phyloP scores from a whole-genome alignment of 495 filamentous ascomycete species.

The Trichocladium antarcticum region DNA sequence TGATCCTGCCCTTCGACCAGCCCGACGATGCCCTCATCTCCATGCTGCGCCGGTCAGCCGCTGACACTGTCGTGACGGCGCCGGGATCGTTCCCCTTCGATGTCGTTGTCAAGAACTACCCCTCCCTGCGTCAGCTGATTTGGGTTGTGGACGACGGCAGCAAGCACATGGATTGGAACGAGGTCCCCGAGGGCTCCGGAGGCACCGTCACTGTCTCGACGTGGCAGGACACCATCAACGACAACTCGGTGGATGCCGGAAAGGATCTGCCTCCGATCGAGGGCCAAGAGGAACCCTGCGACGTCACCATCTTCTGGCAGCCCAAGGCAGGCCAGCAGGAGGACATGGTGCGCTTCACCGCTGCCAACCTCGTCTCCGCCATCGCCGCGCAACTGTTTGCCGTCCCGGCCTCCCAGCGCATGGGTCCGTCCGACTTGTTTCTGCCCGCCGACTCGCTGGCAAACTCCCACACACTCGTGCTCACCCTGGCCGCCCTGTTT shows the following conservation, averaged over 20 bases:
- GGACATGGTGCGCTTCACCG: conserved; percentile 65
- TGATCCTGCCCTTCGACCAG: conserved; percentile 76
- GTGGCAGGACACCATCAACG: conserved; percentile 76
- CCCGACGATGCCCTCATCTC: conserved; percentile 51
- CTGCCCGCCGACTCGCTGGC: conserved; percentile 79
- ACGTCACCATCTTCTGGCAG: conserved; percentile 52
- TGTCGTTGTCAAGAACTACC: conserved; percentile 52
- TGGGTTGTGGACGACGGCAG: conserved; percentile 92
- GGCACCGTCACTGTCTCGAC: conserved; percentile 64
- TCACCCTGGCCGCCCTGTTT: conserved; percentile 73
- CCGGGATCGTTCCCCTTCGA: conserved; percentile 83
- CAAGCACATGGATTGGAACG: conserved; percentile 81
- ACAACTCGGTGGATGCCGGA: conserved; percentile 39
- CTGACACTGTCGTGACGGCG: conserved; percentile 71
- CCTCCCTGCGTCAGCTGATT: conserved; percentile 63
- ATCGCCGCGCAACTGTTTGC: conserved; percentile 65
- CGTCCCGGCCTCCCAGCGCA: conserved; percentile 60
- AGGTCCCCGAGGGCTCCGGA: conserved; percentile 62
- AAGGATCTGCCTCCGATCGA: conserved; percentile 36
- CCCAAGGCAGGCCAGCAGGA: conserved; percentile 40
- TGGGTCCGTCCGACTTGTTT: conserved; percentile 66
- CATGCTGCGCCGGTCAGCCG: conserved; percentile 55
- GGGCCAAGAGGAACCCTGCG: conserved; percentile 39
- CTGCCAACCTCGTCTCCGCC: conserved; percentile 69
- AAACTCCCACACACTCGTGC: conserved; percentile 62